Base-by-base conservation (phyloP, 2,329 filamentous ascomycete genomes). In the Escovopsis sp. region DNA sequence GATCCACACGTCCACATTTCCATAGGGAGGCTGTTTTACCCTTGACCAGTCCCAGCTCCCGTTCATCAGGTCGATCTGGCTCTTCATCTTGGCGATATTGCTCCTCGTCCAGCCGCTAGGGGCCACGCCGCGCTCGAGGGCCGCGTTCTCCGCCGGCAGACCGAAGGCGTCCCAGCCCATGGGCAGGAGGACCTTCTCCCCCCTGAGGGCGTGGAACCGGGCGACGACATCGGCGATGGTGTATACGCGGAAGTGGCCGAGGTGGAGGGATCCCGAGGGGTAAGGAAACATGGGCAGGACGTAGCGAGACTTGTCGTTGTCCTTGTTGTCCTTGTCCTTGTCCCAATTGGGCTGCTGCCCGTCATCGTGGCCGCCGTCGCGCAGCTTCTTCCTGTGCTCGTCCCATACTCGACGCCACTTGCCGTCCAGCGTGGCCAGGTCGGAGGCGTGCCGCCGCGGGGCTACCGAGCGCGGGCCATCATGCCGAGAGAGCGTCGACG, bases 141-240 rank as follows among this genome's bases (percentile, higher is more conserved):
- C 86, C 14, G 86, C 86, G 59, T 94, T 94, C 56, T 94, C 86
- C 30, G 86, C 86, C 10, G 86, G 86, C 37, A 94, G 62, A 2
- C 86, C 86, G 58, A 94, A 93, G 5, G 84, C 82, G 63, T 94
- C 86, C 85, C 86, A 94, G 10, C 86, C 86, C 70, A 93, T 93
- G n/a, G 86, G 84, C 43, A 93, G 72, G 35, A 92, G 57, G 23
- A 92, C 83, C 37, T 80, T 60, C 45, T 75, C 66, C 13, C 85
- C 85, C 45, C 77, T 74, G 60, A 93, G 75, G 18, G 68, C 70
- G 47, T 77, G 73, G 51, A 78, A 92, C 36, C 86, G 72, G 12
- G 84, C 76, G 35, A 93, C 61, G 9, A 87, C 80, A 60, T 94
- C 86, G 41, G 85, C 84, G 43, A 94, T 90, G 27, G 85, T 84